Evolutionary conservation across 2,329 filamentous ascomycete genomes (phyloP), one percentile per base, ranked within the genome.

Genomic region (Aspergillus fumigatiaffinis): DNA sequence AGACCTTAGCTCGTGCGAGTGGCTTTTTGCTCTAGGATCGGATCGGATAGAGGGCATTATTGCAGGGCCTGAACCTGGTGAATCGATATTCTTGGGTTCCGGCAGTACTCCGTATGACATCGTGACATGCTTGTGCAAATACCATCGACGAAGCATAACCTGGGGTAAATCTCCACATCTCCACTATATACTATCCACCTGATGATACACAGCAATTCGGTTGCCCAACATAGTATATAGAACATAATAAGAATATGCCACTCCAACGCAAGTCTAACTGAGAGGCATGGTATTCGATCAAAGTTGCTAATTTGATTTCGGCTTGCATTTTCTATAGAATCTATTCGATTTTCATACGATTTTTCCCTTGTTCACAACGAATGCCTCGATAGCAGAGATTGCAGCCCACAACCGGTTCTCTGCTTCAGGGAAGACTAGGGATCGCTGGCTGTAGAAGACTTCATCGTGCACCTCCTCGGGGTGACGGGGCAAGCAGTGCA

Each of bases 401-500:
- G 92, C 92, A 63, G 91, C 88, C 90, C 92, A 99, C 38, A 99
- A 75, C 63, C 94, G 86, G 72, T 99, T 99, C 78, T 97, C 92
- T 0, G 91, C 94, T 76, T 99, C 94, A 1, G 85, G 86, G 78
- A 97, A 99, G 3, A 97, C 94, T 26, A 99, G 79, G 42, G 90
- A 96, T 68, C 88, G 84, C 0, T 85, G 81, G 50, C 90, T 87
- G 75, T 97, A 97, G 71, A 99, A 97, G 1, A 99, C 92, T 70
- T 94, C 92, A 69, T 99, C 93, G 57, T 84, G 86, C 35, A 99
- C 94, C 78, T 99, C 94, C 74, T 99, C 93, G 0, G 85, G 84
- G 71, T 99, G 92, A 61, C 94, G 85, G 14, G 94, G 94, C 58
- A 99, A 77, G 73, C 94, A 99, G 79, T 99, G 94, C 94, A 99